Base-by-base conservation (phyloP, 2,329 filamentous ascomycete species). In the Claviceps arundinis region DNA sequence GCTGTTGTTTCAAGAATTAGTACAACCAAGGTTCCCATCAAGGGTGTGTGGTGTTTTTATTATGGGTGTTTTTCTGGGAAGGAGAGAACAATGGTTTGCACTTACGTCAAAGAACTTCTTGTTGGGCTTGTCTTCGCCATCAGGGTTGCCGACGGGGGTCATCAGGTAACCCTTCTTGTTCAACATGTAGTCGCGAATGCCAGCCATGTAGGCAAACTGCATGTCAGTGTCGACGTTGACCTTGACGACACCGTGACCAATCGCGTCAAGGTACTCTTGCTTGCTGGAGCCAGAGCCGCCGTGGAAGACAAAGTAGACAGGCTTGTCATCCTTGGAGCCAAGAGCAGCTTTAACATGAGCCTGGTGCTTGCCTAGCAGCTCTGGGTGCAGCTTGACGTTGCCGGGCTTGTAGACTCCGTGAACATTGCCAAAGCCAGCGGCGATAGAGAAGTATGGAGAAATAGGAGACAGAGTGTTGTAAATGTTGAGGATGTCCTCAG, bases 281-380 rank as follows among this genome's bases (percentile, higher is more conserved):
- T 95, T 94, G 69, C 80, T 78, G 59, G 87, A 94, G 61, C 93
- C 93, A 58, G 88, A 95, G 64, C 93, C 93, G 65, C 93, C 93
- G 80, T 98, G 93, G 86, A 98, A 98, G 70, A 98, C 93, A 65
- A 98, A 89, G 83, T 90, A 97, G 67, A 97, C 87, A 61, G 93
- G 93, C 85, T 96, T 96, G 67, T 87, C 79, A 59, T 87, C 80
- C 62, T 78, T 74, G 64, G 80, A 73, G 60, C 73, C 71, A 59
- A 84, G 81, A 77, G 94, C 81, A 72, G 91, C 82, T 73, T 88
- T 82, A 70, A 96, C 88, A 72, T 86, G 89, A 58, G 78, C 78
- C 78, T 98, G 93, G 82, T 98, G 93, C 85, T 97, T 96, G 72
- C 81, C 80, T 63, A 98, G 87, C 50, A 98, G 84, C 75, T 95